Evolutionary conservation across 176 grass and related monocot species (phyloP).

Genomic region (Dactylis glomerata): DNA sequence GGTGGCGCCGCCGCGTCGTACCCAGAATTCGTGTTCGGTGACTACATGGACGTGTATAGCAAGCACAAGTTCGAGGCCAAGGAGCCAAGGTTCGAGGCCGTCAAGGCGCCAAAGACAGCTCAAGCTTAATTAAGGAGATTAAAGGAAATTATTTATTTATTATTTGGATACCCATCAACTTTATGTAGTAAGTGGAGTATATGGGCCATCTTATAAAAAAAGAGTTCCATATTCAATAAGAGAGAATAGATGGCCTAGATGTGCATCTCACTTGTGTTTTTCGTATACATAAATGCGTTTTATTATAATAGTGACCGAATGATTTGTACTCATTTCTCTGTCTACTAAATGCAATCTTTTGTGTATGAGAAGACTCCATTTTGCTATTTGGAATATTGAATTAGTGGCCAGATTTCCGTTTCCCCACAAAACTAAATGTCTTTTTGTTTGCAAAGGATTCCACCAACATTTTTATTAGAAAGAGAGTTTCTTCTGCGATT

Average conservation of each 20-base stretch:
- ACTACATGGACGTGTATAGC: conserved; percentile 63
- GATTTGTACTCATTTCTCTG: not conserved
- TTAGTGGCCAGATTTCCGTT: too few species aligned
- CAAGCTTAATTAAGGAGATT: not conserved
- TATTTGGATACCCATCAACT: not conserved
- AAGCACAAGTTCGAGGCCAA: conserved; percentile 56
- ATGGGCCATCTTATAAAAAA: not conserved
- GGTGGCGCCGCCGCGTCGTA: not conserved
- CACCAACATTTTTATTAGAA: too few species aligned
- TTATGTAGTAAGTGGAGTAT: not conserved
- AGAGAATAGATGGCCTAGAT: not conserved
- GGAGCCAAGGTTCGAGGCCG: conserved; percentile 49
- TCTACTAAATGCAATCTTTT: not conserved
- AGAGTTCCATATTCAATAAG: not conserved
- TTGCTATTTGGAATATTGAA: not conserved
- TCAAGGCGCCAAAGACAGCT: conserved; percentile 25
- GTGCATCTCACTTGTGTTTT: not conserved
- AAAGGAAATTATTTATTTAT: not conserved
- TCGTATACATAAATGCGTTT: not conserved
- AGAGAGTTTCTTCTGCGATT: too few species aligned
- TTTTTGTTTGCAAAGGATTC: too few species aligned
- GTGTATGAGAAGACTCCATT: not conserved
- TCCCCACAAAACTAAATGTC: too few species aligned
- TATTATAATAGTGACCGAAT: not conserved
- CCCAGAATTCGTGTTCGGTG: conserved; percentile 42